Evolutionary conservation across 2,329 filamentous ascomycete species (phyloP).

Genomic region (Scedosporium boydii): DNA sequence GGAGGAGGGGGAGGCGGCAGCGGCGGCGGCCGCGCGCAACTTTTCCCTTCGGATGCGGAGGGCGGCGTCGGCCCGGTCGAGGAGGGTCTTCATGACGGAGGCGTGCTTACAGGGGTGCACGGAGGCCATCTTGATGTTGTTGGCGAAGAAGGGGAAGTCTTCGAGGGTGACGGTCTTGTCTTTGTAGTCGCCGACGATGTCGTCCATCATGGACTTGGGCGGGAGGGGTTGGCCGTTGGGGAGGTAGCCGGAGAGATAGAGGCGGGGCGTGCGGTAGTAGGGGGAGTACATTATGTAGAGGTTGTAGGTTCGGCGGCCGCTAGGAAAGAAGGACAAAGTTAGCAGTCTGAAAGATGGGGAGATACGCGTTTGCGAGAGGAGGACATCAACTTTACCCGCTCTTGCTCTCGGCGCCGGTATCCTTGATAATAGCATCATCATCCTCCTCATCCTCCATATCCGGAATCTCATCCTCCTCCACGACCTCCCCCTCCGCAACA

Average conservation of each 20-base stretch:
- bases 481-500: constrained; percentile 61
- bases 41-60: constrained; percentile 82
- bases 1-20: constrained; percentile 29
- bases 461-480: constrained; percentile 79
- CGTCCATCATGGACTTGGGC: constrained; percentile 86
- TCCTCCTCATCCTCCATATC: constrained; percentile 99
- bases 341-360: neutral
- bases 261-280: constrained; percentile 89
- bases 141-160: constrained; percentile 90
- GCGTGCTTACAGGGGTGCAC: constrained; percentile 97
- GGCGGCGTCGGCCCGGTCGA: constrained; percentile 89
- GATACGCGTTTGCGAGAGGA: neutral
- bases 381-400: constrained; percentile 28
- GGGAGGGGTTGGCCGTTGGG: constrained; percentile 71
- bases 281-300: constrained; percentile 97
- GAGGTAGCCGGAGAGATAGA: constrained; percentile 88
- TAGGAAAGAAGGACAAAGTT: constrained; percentile 24
- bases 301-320: constrained; percentile 84
- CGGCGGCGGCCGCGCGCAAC: constrained; percentile 37
- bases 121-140: constrained; percentile 88
- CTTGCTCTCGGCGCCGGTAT: constrained; percentile 42
- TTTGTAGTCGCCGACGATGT: constrained; percentile 93
- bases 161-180: constrained; percentile 98
- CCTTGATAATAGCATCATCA: constrained; percentile 90
- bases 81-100: constrained; percentile 92